Evolutionary conservation across 208 protist species (phyloP).

Genomic region (Trypanosomatidae sp.): DNA sequence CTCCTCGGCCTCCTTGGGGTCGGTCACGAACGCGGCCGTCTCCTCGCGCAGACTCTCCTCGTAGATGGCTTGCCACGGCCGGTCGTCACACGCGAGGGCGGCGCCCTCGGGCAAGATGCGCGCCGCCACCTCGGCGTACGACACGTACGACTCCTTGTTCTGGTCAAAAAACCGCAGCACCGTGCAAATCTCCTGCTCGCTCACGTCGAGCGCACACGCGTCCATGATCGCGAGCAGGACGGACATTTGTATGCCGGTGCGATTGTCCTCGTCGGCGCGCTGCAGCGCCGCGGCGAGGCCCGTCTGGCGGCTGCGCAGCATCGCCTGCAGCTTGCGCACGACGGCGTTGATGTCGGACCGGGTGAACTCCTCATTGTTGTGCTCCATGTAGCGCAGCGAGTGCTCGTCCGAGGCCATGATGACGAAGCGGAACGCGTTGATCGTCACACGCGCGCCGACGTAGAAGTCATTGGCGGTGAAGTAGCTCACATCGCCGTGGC

Average conservation of each 20-base stretch:
- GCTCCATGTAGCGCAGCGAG: constrained; percentile 89
- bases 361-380: constrained; percentile 62
- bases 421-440: constrained; percentile 77
- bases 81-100: constrained; percentile 41
- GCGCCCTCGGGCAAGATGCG: constrained; percentile 66
- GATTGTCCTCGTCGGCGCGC: constrained; percentile 37
- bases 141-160: constrained; percentile 82
- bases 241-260: constrained; percentile 50
- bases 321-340: constrained; percentile 78
- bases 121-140: constrained; percentile 76
- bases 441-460: constrained; percentile 61
- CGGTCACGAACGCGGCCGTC: constrained; percentile 32
- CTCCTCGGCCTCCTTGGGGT: constrained; percentile 41
- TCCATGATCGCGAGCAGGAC: constrained; percentile 69
- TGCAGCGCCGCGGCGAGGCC: constrained; percentile 76
- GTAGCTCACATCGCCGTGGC: constrained; percentile 5
- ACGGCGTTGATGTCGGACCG: constrained; percentile 83
- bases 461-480: constrained; percentile 77
- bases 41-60: constrained; percentile 46
- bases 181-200: constrained; percentile 86
- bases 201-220: constrained; percentile 50
- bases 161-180: constrained; percentile 89
- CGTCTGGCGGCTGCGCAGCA: constrained; percentile 62
- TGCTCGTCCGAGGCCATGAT: constrained; percentile 79
- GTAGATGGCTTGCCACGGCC: constrained; percentile 62